phyloP scores from a whole-genome alignment of 2,329 filamentous ascomycete genomes.

The Colletotrichum tabaci region DNA sequence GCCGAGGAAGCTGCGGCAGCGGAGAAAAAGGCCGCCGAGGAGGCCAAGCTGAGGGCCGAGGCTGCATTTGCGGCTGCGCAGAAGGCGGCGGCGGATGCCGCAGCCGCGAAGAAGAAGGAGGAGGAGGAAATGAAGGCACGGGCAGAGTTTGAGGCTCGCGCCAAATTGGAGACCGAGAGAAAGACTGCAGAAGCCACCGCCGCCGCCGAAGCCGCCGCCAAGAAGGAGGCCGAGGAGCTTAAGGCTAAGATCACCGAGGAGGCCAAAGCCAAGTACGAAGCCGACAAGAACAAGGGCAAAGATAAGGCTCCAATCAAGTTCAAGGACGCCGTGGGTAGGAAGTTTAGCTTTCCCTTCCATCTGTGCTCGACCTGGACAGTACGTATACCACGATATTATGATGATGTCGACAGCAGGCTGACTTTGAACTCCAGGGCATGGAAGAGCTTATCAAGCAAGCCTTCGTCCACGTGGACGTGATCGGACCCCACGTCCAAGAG shows the following conservation, averaged over 20 bases:
- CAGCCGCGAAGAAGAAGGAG: conserved; percentile 51
- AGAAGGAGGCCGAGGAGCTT: conserved; percentile 65
- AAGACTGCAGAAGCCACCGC: conserved; percentile 46
- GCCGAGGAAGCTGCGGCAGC: conserved; percentile 56
- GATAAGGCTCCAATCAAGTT: conserved; percentile 85
- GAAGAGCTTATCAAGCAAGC: conserved; percentile 89
- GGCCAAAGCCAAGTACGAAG: conserved; percentile 64
- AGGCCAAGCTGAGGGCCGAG: conserved; percentile 55
- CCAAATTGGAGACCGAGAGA: conserved; percentile 52
- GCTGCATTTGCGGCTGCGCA: conserved; percentile 59
- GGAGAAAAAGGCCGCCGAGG: conserved; percentile 49
- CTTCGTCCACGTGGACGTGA: conserved; percentile 82
- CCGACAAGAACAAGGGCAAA: conserved; percentile 63
- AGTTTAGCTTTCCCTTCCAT: conserved; percentile 93
- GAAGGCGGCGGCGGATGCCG: conserved; percentile 47
- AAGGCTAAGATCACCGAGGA: conserved; percentile 71
- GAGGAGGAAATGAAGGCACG: conserved; percentile 54
- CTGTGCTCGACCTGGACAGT: conserved; percentile 88
- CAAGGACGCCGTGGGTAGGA: conserved; percentile 91
- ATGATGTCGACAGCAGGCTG: conserved; percentile 40
- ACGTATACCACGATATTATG: conserved; percentile 55
- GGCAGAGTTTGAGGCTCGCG: conserved; percentile 50
- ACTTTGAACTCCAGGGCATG: conserved; percentile 75
- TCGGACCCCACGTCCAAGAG: conserved; percentile 82
- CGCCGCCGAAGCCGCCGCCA: conserved; percentile 59